Conservation (phyloP, 2,329 filamentous ascomycete genomes). For the Xylaria digitata region DNA sequence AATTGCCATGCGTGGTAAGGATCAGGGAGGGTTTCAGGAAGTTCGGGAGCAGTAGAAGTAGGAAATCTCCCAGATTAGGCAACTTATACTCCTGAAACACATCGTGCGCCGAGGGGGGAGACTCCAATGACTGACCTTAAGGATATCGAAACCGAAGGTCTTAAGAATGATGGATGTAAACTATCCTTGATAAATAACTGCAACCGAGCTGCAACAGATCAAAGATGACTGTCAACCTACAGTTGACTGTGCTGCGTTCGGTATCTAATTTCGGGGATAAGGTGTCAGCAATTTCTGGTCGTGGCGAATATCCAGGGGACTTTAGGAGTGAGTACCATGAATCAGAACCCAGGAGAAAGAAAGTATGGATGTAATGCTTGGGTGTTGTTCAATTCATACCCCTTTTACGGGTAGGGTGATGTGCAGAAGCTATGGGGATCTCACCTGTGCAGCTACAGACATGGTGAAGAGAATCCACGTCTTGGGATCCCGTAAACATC, state of each 20-base stretch:
- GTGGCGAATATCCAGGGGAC: neutral
- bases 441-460: constrained; percentile 61
- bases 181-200: constrained; percentile 32
- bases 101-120: too few species aligned
- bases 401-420: neutral
- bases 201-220: constrained; percentile 5
- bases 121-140: too few species aligned
- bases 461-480: constrained; percentile 68
- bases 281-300: neutral
- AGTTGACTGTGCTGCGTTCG: constrained; percentile 67
- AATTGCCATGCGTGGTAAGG: too few species aligned
- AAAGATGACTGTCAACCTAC: constrained; percentile 28
- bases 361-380: neutral
- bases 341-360: neutral
- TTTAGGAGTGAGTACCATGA: too few species aligned
- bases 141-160: constrained; percentile 54
- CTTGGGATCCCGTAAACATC: constrained; percentile 63
- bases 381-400: too few species aligned
- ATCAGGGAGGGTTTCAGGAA: too few species aligned
- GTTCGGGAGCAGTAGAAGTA: too few species aligned
- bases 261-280: constrained; percentile 50
- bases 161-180: constrained; percentile 48
- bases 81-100: too few species aligned
- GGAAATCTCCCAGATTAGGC: too few species aligned
- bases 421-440: neutral